Base-by-base conservation (phyloP, 768 basidiomycete genomes). In the Serendipita sp. region DNA sequence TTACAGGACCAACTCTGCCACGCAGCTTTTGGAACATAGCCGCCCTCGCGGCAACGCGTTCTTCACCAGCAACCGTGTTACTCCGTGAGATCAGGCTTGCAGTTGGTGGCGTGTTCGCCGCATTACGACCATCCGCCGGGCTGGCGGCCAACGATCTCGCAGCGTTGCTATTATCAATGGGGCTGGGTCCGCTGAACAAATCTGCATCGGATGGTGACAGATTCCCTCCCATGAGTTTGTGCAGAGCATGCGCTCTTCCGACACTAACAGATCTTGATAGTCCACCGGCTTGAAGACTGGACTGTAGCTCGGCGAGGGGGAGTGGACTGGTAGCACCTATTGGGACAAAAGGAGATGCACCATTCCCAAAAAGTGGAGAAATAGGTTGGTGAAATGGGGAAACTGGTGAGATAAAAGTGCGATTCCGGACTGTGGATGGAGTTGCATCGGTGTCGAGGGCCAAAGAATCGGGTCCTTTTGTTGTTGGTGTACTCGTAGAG, bases 261-360 rank as follows among this genome's bases (percentile, higher is more conserved):
- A 82, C 89, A 69, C 92, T 94, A 70, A 94, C 93, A 1, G 93
- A 94, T 20, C 93, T 84, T 69, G 89, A 84, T 2, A 96, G 79
- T 16, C 86, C 85, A 17, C 73, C 67, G 28, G 24, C 64, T 61
- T 24, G 63, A 62, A 28, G n/a, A 51, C 50, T 45, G 7, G 62
- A 56, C 45, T 43, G 62, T 7, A 62, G 44, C 17, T 45, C 30
- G 17, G 42, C 31, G 3, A 60, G 44, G 3, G 62, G 42, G 14
- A 51, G 51, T 30, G 34, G 28, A 38, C 62, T 42, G 50, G 62
- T 42, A 41, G 42, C 41, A 16, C 51, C n/a, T 38, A 11, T 38
- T 48, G 62, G 31, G 22, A 42, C 48, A 56, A 63, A 63, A 9
- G 51, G 33, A 51, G n/a, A 30, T 42, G 20, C 13, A 16, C 26